Conservation (phyloP, 257 asterid species). For the Lycium ferocissimum region DNA sequence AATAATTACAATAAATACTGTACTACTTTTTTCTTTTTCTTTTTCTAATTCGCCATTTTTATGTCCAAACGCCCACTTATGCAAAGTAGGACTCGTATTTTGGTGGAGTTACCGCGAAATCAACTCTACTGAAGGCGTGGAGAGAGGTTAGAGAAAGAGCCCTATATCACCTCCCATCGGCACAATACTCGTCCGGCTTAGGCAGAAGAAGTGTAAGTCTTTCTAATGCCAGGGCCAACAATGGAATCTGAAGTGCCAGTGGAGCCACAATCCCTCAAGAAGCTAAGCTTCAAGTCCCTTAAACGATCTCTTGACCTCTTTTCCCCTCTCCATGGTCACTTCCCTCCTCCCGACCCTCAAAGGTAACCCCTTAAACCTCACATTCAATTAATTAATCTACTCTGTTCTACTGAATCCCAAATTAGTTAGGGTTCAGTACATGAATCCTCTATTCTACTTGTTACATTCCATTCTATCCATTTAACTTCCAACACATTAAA, state of each 20-base stretch:
- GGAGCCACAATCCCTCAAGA: constrained; percentile 95
- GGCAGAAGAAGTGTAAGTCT: constrained; percentile 5
- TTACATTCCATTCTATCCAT: too few relatives aligned
- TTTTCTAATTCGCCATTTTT: too few relatives aligned
- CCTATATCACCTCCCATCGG: background rate
- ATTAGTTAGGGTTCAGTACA: too few relatives aligned
- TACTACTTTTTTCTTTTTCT: too few relatives aligned
- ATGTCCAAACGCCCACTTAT: too few relatives aligned
- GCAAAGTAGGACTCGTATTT: too few relatives aligned
- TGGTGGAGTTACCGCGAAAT: too few relatives aligned
- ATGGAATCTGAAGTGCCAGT: constrained; percentile 77
- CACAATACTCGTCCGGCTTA: background rate
- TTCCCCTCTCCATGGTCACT: constrained; percentile 77
- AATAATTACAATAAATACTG: too few relatives aligned
- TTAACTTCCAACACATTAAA: too few relatives aligned
- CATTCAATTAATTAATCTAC: background rate
- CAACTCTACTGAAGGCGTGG: background rate
- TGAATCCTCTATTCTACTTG: too few relatives aligned
- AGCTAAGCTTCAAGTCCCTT: constrained; percentile 78
- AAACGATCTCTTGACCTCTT: constrained; percentile 93
- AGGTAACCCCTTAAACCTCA: constrained; percentile 51
- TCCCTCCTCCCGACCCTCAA: constrained; percentile 78
- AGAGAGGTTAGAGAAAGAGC: background rate
- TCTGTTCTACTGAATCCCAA: too few relatives aligned
- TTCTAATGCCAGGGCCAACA: constrained; percentile 52